A percentile compares a stretch with the other conserved stretches of the same genome.
These are phyloP conservation scores for Castanospermum australe DNA, from an alignment of 306 rosid genomes.

Conservation along the genomic window DNA sequence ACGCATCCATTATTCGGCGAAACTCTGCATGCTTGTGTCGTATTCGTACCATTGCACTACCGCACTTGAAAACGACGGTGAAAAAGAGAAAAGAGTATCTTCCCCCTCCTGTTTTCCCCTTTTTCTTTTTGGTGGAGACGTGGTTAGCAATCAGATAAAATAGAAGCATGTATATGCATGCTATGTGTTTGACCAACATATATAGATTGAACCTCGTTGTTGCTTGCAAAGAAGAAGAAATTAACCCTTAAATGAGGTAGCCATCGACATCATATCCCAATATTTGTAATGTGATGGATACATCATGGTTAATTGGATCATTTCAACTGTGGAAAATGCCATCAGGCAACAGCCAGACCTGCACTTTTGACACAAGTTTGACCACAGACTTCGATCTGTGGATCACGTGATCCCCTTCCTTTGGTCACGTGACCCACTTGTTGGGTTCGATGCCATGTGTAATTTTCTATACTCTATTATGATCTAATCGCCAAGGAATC, in stretches of 20 bases:
- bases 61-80: background rate
- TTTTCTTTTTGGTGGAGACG: background rate
- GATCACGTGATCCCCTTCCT: background rate
- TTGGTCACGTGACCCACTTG: background rate
- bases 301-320: background rate
- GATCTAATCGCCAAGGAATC: background rate
- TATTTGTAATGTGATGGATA: background rate
- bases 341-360: background rate
- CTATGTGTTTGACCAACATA: background rate
- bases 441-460: background rate
- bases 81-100: background rate
- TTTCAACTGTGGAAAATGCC: background rate
- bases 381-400: background rate
- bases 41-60: background rate
- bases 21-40: background rate
- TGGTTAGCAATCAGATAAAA: background rate
- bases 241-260: background rate
- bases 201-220: no score
- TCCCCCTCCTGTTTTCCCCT: background rate
- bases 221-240: no score
- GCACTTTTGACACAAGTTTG: slow-evolving; percentile 11
- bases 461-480: no score
- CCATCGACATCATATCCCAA: background rate
- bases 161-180: no score
- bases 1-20: background rate